Evolutionary conservation across 495 filamentous ascomycete species (phyloP).

Genomic region (Symbiotaphrina buchneri): DNA sequence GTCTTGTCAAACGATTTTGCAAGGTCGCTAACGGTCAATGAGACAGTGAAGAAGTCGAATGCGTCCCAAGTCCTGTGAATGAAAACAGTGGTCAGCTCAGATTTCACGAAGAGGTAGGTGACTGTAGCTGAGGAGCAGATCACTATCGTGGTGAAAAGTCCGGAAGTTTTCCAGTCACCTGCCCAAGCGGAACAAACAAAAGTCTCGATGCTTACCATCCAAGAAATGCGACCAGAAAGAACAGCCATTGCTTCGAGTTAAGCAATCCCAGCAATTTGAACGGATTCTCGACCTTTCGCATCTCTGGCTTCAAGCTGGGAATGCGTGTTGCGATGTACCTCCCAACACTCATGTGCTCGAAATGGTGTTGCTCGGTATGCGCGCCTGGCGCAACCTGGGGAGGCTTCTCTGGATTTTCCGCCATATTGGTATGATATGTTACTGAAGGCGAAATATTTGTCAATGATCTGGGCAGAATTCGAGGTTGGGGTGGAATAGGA

Average conservation of each 20-base stretch:
- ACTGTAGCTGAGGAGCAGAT: slow-evolving; percentile 1
- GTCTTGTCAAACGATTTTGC: slow-evolving; percentile 39
- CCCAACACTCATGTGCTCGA: slow-evolving; percentile 25
- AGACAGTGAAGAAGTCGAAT: slow-evolving; percentile 85
- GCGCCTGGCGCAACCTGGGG: too few relatives aligned
- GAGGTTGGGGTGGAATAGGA: too few relatives aligned
- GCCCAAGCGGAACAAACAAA: slow-evolving; percentile 12
- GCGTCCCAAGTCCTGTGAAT: slow-evolving; percentile 77
- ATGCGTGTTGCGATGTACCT: slow-evolving; percentile 51
- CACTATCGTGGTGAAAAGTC: slow-evolving; percentile 3
- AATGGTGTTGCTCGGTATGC: too few relatives aligned
- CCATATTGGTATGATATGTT: too few relatives aligned
- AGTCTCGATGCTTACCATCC: too few relatives aligned
- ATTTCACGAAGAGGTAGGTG: slow-evolving; percentile 3
- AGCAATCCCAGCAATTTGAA: slow-evolving; percentile 46
- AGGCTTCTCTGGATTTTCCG: too few relatives aligned
- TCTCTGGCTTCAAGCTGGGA: slow-evolving; percentile 49
- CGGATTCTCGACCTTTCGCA: slow-evolving; percentile 61
- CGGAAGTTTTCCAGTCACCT: neutral
- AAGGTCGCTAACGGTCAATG: slow-evolving; percentile 45
- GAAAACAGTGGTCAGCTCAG: slow-evolving; percentile 8
- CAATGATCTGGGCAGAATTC: too few relatives aligned
- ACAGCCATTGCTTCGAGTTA: slow-evolving; percentile 61
- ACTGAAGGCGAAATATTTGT: too few relatives aligned
- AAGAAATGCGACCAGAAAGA: slow-evolving; percentile 48